A percentile compares a stretch with the other conserved stretches of the same genome.
Conservation (phyloP, 352 stramenopile species). For the Globisporangium spiculum region DNA sequence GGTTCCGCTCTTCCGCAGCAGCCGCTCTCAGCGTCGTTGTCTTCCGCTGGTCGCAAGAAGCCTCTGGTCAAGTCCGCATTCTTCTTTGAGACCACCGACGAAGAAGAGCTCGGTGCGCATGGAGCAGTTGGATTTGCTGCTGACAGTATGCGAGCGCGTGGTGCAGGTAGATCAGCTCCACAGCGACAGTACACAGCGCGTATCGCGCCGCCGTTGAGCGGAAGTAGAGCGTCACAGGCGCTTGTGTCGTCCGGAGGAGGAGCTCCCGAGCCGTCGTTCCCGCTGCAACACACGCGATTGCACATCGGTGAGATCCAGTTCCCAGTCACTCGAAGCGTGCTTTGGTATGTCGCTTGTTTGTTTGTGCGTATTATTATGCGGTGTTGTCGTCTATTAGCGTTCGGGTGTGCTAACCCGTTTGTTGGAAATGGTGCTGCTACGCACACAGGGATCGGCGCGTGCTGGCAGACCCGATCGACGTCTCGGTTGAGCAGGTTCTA, state of each 20-base stretch:
- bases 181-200: not conserved
- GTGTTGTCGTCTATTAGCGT: not conserved
- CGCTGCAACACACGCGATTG: conserved; percentile 23
- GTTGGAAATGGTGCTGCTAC: not conserved
- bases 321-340: conserved; percentile 53
- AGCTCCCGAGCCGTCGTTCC: conserved; percentile 8
- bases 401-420: not conserved
- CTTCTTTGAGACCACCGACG: conserved; percentile 74
- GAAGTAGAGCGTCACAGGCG: conserved; percentile 1
- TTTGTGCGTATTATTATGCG: not conserved
- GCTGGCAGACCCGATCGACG: conserved; percentile 33
- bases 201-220: not conserved
- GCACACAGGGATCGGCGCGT: conserved; percentile 54
- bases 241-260: conserved; percentile 8
- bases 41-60: conserved; percentile 12
- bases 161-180: not conserved
- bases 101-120: conserved; percentile 31
- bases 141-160: not conserved
- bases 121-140: not conserved
- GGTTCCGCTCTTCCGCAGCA: not conserved
- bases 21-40: not conserved
- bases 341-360: conserved; percentile 36
- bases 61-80: conserved; percentile 42
- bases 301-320: conserved; percentile 67
- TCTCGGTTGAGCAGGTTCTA: conserved; percentile 46